Percentiles rank a stretch among this genome's conserved stretches.
These are phyloP conservation scores for Eucalyptus sideroxylon DNA, from an alignment of 345 rosid genomes.

Conservation along the genomic window DNA sequence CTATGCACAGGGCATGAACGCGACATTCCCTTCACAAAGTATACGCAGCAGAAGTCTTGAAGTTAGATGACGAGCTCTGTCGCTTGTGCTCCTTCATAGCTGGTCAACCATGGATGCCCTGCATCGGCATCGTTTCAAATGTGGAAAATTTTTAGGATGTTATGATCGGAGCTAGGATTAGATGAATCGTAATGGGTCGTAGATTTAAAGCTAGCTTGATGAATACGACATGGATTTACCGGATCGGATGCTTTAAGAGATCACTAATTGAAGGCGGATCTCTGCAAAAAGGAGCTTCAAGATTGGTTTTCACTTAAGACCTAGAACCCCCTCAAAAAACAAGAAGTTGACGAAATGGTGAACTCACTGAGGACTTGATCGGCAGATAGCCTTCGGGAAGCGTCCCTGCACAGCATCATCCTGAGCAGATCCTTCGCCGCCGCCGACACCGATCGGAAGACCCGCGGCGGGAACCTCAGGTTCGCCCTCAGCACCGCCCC, in stretches of 20 bases:
- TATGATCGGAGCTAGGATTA: neutral
- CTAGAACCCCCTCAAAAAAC: neutral
- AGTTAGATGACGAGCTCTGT: neutral
- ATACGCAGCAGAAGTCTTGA: neutral
- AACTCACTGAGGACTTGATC: constrained; percentile 50
- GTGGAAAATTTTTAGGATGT: neutral
- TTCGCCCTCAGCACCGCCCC: constrained; percentile 48
- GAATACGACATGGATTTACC: neutral
- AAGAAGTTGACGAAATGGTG: neutral
- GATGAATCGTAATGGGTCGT: neutral
- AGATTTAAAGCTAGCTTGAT: neutral
- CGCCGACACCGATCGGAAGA: constrained; percentile 24
- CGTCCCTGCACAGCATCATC: constrained; percentile 48
- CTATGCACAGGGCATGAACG: too few species aligned
- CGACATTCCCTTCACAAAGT: neutral
- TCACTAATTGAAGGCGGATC: neutral
- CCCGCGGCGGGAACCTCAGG: constrained; percentile 34
- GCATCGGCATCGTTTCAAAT: neutral
- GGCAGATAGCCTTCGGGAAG: constrained; percentile 40
- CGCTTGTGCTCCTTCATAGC: neutral
- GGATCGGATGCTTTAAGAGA: neutral
- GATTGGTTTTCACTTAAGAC: neutral
- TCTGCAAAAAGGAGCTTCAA: neutral
- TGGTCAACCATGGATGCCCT: constrained; percentile 26
- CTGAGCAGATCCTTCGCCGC: constrained; percentile 40